phyloP scores from a whole-genome alignment of 495 filamentous ascomycete species.

The Penicillium silybi region DNA sequence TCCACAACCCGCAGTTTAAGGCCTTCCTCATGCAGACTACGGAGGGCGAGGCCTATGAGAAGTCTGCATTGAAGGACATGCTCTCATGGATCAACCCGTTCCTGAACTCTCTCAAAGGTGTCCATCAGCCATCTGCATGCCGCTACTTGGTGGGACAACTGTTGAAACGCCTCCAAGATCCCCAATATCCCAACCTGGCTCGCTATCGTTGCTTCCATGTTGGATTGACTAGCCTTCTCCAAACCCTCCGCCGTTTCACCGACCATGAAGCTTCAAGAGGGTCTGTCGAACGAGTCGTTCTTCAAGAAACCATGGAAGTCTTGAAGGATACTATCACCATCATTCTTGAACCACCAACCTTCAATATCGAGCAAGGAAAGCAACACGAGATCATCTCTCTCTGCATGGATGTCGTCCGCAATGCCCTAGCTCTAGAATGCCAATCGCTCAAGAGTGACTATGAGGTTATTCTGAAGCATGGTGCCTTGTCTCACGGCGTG shows the following conservation, averaged over 20 bases:
- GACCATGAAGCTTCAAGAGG: conserved; percentile 44
- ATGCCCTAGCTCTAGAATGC: conserved; percentile 70
- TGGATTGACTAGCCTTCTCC: conserved; percentile 47
- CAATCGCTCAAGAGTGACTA: conserved; percentile 69
- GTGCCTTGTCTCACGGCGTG: conserved; percentile 61
- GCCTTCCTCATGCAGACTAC: conserved; percentile 54
- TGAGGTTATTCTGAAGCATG: conserved; percentile 55
- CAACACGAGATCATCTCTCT: conserved; percentile 34
- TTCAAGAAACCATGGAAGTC: conserved; percentile 51
- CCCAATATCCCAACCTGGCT: conserved; percentile 39
- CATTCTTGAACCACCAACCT: conserved; percentile 43
- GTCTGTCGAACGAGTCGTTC: conserved; percentile 50
- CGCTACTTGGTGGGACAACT: conserved; percentile 66
- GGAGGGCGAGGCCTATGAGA: conserved; percentile 50
- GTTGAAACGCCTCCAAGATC: conserved; percentile 58
- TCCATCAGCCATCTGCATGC: conserved; percentile 68
- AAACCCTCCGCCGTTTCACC: conserved; percentile 51
- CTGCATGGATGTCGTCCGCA: conserved; percentile 62
- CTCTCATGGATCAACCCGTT: conserved; percentile 73
- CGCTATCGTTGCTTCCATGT: conserved; percentile 48
- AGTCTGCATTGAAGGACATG: conserved; percentile 54
- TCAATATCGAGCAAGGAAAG: conserved; percentile 29
- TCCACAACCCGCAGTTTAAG: conserved; percentile 65
- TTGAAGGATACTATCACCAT: conserved; percentile 44
- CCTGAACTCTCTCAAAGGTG: conserved; percentile 67